Conservation (phyloP, 305 asterid species). For the Caryopteris hybrid region DNA sequence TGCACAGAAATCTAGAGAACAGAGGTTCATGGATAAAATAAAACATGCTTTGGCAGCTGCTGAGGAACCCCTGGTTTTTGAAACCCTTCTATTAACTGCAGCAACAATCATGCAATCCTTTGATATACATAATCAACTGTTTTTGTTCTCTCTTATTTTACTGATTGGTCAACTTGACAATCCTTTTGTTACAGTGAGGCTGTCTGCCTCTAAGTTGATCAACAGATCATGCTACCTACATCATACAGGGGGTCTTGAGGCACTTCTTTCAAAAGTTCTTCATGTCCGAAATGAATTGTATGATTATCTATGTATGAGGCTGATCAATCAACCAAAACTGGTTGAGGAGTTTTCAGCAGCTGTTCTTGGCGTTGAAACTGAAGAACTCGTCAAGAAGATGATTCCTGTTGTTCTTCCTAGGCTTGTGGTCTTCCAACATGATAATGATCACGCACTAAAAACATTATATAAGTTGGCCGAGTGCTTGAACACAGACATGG, state of each 20-base stretch:
- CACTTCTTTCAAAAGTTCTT: constrained; percentile 61
- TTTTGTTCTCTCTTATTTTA: constrained; percentile 72
- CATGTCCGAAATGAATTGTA: constrained; percentile 70
- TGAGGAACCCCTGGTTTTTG: constrained; percentile 70
- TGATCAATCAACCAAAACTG: constrained; percentile 60
- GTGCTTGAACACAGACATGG: constrained; percentile 67
- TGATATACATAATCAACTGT: constrained; percentile 60
- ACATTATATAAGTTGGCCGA: constrained; percentile 69
- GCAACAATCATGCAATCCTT: constrained; percentile 75
- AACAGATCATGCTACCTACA: constrained; percentile 60
- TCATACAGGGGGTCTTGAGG: constrained; percentile 66
- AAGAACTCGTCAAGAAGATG: constrained; percentile 82
- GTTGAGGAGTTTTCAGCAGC: constrained; percentile 81
- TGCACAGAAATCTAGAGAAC: constrained; percentile 64
- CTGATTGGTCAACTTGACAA: constrained; percentile 82
- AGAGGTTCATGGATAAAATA: constrained; percentile 77
- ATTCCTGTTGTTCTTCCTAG: constrained; percentile 93
- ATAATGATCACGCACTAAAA: constrained; percentile 54
- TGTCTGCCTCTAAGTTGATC: constrained; percentile 71
- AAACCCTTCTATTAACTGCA: constrained; percentile 78
- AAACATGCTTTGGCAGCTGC: constrained; percentile 75
- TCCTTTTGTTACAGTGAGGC: constrained; percentile 58
- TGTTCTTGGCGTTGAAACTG: constrained; percentile 72
- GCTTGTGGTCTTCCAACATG: constrained; percentile 63
- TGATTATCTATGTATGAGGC: constrained; percentile 66